phyloP scores from a whole-genome alignment of 2,329 filamentous ascomycete species.

The Venturia oleaginea region DNA sequence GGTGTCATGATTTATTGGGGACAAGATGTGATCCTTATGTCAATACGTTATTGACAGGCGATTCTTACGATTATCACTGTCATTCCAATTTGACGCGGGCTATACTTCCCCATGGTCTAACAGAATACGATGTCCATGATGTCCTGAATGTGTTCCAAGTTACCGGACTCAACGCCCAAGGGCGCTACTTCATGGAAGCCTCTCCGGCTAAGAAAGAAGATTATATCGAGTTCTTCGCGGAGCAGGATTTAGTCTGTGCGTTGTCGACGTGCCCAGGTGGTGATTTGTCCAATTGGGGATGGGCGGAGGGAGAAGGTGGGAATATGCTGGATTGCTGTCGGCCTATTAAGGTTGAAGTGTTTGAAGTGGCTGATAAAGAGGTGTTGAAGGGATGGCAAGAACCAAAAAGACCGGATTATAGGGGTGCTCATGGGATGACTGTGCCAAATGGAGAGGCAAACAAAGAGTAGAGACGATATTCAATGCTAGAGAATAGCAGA shows the following conservation, averaged over 20 bases:
- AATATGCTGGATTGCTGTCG: constrained; percentile 64
- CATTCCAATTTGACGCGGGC: constrained; percentile 73
- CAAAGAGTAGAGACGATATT: not conserved
- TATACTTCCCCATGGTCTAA: constrained; percentile 57
- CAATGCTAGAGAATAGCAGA: not conserved
- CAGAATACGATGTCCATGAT: constrained; percentile 70
- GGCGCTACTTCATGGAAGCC: constrained; percentile 62
- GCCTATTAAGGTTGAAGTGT: constrained; percentile 67
- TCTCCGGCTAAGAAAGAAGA: constrained; percentile 23
- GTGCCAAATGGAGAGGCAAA: constrained; percentile 36
- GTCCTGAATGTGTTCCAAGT: constrained; percentile 83
- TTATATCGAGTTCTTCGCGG: constrained; percentile 69
- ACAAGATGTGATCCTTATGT: constrained; percentile 75
- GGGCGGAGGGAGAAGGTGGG: constrained; percentile 45
- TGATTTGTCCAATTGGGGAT: constrained; percentile 74
- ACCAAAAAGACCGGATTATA: constrained; percentile 52
- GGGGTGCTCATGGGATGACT: constrained; percentile 55
- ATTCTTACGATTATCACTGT: constrained; percentile 71
- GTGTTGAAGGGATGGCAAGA: constrained; percentile 55
- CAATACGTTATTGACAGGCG: constrained; percentile 56
- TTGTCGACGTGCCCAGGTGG: constrained; percentile 68
- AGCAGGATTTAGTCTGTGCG: constrained; percentile 63
- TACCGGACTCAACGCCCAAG: constrained; percentile 62
- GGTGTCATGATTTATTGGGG: constrained; percentile 68
- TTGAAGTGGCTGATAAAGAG: constrained; percentile 45